These are phyloP conservation scores for Umbellularia californica DNA, from an alignment of 164 flowering plant genomes.

Conservation along the genomic window DNA sequence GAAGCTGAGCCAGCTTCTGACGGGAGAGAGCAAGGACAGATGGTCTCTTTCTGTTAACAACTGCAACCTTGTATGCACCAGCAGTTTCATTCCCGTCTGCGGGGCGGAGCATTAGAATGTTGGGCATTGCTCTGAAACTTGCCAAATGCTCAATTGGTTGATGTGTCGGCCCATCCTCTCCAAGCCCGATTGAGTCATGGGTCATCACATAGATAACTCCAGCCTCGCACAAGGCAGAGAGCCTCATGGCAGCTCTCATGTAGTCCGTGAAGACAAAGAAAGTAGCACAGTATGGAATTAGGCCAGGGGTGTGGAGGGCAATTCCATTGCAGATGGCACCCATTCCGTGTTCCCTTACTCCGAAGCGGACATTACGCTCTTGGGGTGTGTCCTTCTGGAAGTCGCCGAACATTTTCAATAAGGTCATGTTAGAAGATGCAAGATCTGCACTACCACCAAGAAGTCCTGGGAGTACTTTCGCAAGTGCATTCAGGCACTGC, in stretches of 20 bases:
- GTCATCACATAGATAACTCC: conserved; percentile 97
- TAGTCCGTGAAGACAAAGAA: conserved; percentile 98
- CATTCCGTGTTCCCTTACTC: conserved; percentile 96
- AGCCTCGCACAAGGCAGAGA: conserved; percentile 79
- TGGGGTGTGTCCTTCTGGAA: conserved; percentile 93
- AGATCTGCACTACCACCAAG: conserved; percentile 99
- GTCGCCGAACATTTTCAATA: conserved; percentile 82
- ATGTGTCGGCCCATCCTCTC: conserved; percentile 99
- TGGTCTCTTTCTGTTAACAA: conserved; percentile 77
- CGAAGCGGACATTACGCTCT: conserved; percentile 84
- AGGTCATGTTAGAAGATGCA: conserved; percentile 97
- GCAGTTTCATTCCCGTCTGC: conserved; percentile 99
- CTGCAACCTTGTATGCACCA: conserved; percentile 90
- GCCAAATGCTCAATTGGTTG: conserved; percentile 98
- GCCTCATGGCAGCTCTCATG: conserved; percentile 95
- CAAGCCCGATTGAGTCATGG: conserved; percentile 96
- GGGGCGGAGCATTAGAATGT: conserved; percentile 91
- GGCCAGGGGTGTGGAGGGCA: conserved; percentile 85
- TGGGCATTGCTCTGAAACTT: conserved; percentile 98
- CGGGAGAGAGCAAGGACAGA: conserved; percentile 91
- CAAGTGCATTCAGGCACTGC: conserved; percentile 77
- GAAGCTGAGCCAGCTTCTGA: conserved; percentile 77
- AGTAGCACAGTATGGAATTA: conserved; percentile 94
- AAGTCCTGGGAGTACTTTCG: conserved; percentile 78
- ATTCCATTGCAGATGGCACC: conserved; percentile 97